These are phyloP conservation scores for Podaxis sp. DNA, from an alignment of 768 basidiomycete species.

Conservation along the genomic window DNA sequence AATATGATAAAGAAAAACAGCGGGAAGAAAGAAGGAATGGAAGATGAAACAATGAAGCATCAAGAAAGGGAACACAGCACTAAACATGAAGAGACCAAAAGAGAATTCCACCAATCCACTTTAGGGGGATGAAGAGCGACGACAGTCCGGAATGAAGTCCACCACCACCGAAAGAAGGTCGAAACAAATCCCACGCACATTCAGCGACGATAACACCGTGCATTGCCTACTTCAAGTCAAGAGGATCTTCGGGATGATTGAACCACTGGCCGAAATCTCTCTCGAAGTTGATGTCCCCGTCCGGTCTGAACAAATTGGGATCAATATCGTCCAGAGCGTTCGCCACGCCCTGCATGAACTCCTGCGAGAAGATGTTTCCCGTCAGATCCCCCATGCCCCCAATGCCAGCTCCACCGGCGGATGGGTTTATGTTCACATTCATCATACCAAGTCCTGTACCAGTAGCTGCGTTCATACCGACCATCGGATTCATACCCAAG, in stretches of 20 bases:
- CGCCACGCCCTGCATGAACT: constrained; percentile 16
- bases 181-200: constrained; percentile 1
- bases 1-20: constrained; percentile 17
- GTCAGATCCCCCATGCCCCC: constrained; percentile 11
- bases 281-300: constrained; percentile 59
- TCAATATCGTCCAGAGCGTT: constrained; percentile 27
- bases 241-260: constrained; percentile 48
- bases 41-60: constrained; percentile 3
- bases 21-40: constrained; percentile 11
- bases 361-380: constrained; percentile 12
- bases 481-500: constrained; percentile 17
- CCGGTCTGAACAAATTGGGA: constrained; percentile 37
- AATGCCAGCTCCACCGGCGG: constrained; percentile 9
- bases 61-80: constrained; percentile 12
- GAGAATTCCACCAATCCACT: constrained; percentile 15
- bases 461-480: constrained; percentile 11
- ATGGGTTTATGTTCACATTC: constrained; percentile 11
- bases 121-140: constrained; percentile 12
- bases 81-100: constrained; percentile 7
- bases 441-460: constrained; percentile 16
- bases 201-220: constrained; percentile 6
- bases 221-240: constrained; percentile 34
- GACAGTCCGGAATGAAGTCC: neutral
- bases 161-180: constrained; percentile 1
- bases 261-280: constrained; percentile 80